A percentile compares a stretch with the other conserved stretches of the same genome.
Evolutionary conservation across 1,284 basidiomycete genomes (phyloP).

Genomic region (Trichosporon inkin): DNA sequence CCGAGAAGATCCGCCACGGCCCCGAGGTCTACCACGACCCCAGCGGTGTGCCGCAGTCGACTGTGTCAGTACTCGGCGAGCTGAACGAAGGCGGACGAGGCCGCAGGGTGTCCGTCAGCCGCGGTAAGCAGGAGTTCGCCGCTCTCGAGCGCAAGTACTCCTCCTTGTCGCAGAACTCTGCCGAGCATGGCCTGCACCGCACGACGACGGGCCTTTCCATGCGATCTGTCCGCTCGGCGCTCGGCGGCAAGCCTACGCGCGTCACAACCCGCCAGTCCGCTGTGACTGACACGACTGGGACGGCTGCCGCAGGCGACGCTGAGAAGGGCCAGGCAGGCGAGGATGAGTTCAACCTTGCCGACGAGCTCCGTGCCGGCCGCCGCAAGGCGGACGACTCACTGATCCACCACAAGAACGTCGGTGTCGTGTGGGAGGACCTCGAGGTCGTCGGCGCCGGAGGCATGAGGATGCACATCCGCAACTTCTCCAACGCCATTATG

Average conservation of each 20-base stretch:
- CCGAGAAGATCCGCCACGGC: neutral
- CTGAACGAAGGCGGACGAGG: conserved; percentile 23
- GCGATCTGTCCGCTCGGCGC: conserved; percentile 18
- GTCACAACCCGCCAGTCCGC: conserved; percentile 13
- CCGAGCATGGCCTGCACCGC: conserved; percentile 30
- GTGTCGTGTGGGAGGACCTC: conserved; percentile 53
- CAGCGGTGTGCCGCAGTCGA: neutral
- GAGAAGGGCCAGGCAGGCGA: conserved; percentile 34
- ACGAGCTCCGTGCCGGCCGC: conserved; percentile 67
- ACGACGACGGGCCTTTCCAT: conserved; percentile 30
- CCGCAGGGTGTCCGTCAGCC: conserved; percentile 34
- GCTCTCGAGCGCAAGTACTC: conserved; percentile 45
- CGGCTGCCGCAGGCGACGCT: conserved; percentile 22
- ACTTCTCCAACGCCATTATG: conserved; percentile 52
- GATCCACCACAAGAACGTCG: conserved; percentile 76
- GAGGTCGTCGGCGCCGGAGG: conserved; percentile 69
- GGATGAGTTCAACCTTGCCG: conserved; percentile 55
- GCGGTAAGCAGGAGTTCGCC: conserved; percentile 43
- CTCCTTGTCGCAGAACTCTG: conserved; percentile 39
- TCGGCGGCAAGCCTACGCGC: conserved; percentile 23
- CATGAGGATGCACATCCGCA: conserved; percentile 61
- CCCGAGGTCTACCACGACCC: conserved; percentile 9
- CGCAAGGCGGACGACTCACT: conserved; percentile 65
- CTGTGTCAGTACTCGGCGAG: conserved; percentile 35
- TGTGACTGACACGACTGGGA: neutral